Percentiles rank a stretch among this genome's conserved stretches.
phyloP scores from a whole-genome alignment of 306 rosid species.

The Medicago lupulina region DNA sequence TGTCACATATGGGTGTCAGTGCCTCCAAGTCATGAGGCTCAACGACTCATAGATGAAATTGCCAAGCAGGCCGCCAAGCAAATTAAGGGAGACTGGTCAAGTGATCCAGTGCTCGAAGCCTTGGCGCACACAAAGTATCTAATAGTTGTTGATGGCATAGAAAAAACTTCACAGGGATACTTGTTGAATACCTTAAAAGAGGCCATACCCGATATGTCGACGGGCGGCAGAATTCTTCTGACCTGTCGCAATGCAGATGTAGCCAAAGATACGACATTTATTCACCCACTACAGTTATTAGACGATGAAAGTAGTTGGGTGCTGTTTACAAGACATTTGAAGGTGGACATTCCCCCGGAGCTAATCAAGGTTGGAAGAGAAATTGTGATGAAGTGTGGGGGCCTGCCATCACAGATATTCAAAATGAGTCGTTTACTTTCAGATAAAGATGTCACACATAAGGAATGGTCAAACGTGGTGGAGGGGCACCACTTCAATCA shows the following conservation, averaged over 20 bases:
- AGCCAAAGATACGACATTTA: too few species aligned
- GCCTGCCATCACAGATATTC: constrained; percentile 30
- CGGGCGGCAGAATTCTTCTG: constrained; percentile 26
- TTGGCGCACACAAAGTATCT: not conserved
- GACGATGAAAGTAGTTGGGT: constrained; percentile 38
- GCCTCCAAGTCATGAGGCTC: not conserved
- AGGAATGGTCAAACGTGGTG: constrained; percentile 20
- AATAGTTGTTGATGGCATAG: constrained; percentile 41
- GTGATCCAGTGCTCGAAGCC: not conserved
- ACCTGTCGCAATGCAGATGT: constrained; percentile 28
- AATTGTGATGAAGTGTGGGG: constrained; percentile 38
- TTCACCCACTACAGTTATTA: constrained; percentile 25
- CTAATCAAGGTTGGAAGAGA: not conserved
- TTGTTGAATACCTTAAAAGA: constrained; percentile 23
- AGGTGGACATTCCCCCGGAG: not conserved
- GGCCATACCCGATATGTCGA: not conserved
- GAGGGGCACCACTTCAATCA: too few species aligned
- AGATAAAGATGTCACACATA: not conserved
- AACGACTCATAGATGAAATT: not conserved
- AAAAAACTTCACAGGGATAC: not conserved
- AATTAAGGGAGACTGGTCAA: not conserved
- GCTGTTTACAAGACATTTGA: not conserved
- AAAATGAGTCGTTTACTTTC: not conserved
- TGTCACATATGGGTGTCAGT: constrained; percentile 24
- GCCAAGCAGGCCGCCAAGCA: not conserved